Percentiles rank a stretch among this genome's conserved stretches.
These are phyloP conservation scores for Macrophomina pseudophaseolina DNA, from an alignment of 2,329 filamentous ascomycete genomes.

Conservation along the genomic window DNA sequence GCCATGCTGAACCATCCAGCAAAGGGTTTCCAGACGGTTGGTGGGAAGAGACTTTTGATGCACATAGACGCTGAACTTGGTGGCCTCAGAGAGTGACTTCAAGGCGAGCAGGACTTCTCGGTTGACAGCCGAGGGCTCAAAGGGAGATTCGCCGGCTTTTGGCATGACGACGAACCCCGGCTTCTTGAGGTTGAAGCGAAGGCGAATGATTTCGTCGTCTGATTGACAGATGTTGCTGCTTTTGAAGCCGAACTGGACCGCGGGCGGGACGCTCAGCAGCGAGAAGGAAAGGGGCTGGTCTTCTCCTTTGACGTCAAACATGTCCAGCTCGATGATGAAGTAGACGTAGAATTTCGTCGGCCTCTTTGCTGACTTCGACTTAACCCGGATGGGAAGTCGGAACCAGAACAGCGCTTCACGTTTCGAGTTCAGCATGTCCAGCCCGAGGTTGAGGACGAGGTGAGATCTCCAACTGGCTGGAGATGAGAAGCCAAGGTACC, in stretches of 20 bases:
- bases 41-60: background rate
- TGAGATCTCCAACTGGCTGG: conserved; percentile 12
- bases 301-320: conserved; percentile 3
- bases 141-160: background rate
- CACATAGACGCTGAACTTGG: conserved; percentile 11
- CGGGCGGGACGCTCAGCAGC: background rate
- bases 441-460: background rate
- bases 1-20: conserved; percentile 8
- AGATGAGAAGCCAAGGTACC: conserved; percentile 11
- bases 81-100: conserved; percentile 8
- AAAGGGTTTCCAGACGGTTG: background rate
- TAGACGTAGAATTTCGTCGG: conserved; percentile 15
- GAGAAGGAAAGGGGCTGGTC: conserved; percentile 1
- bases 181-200: conserved; percentile 1
- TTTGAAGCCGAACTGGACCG: conserved; percentile 9
- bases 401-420: conserved; percentile 16
- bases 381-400: conserved; percentile 12
- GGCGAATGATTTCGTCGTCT: conserved; percentile 9
- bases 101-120: conserved; percentile 5
- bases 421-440: conserved; percentile 1
- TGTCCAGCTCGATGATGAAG: conserved; percentile 16
- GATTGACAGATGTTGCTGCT: conserved; percentile 16
- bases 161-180: conserved; percentile 18
- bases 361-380: background rate
- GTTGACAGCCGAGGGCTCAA: conserved; percentile 7